Conservation (phyloP, 2,329 filamentous ascomycete species). For the Colletotrichum eleusines region DNA sequence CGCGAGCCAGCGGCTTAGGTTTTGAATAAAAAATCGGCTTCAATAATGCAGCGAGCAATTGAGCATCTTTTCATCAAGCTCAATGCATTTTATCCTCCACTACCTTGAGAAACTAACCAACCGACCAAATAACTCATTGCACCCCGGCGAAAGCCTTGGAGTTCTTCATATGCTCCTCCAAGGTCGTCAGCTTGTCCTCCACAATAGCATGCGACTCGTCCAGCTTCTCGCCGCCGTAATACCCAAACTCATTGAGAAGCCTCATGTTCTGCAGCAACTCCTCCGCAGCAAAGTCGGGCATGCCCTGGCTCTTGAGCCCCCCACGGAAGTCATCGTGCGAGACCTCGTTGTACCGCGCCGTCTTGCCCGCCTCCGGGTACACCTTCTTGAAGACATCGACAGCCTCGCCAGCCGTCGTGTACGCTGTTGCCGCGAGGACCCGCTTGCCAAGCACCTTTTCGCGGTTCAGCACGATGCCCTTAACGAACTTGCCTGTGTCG, state of each 20-base stretch:
- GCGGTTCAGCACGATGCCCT: constrained; percentile 46
- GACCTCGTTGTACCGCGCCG: constrained; percentile 48
- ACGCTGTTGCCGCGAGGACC: constrained; percentile 53
- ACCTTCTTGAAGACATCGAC: constrained; percentile 47
- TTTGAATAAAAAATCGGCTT: not conserved
- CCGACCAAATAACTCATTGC: constrained; percentile 46
- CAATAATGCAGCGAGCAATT: no score
- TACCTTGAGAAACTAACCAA: not conserved
- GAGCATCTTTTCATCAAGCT: not conserved
- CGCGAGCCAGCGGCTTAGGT: not conserved
- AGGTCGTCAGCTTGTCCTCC: constrained; percentile 53
- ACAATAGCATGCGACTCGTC: constrained; percentile 50
- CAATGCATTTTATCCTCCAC: not conserved
- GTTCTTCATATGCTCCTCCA: constrained; percentile 54
- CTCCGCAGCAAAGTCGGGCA: constrained; percentile 46
- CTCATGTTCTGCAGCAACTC: constrained; percentile 59
- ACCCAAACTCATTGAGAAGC: constrained; percentile 57
- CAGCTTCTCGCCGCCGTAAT: constrained; percentile 53
- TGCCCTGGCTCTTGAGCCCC: constrained; percentile 46
- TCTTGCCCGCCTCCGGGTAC: constrained; percentile 53
- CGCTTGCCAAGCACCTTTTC: constrained; percentile 48
- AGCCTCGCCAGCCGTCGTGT: constrained; percentile 50
- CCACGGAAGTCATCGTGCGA: constrained; percentile 52
- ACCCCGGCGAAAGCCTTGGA: constrained; percentile 51
- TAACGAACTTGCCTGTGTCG: constrained; percentile 58